These are phyloP conservation scores for Speleostelium caveatum DNA, from an alignment of 78 protist species.

Conservation along the genomic window DNA sequence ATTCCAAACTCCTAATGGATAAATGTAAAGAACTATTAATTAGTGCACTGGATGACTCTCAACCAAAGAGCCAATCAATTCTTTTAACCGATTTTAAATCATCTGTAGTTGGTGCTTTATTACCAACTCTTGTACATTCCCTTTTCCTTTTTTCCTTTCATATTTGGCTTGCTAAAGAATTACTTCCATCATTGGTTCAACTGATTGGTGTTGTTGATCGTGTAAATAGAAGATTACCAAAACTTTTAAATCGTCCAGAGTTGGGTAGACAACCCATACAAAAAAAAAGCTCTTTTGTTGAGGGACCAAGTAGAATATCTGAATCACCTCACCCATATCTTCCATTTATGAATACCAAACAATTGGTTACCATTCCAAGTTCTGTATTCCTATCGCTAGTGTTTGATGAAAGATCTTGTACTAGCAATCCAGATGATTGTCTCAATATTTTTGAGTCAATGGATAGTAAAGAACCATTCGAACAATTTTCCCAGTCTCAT, in stretches of 20 bases:
- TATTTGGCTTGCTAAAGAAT: slow-evolving; percentile 71
- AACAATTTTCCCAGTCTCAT: slow-evolving; percentile 34
- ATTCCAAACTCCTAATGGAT: slow-evolving; percentile 48
- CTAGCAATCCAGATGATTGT: slow-evolving; percentile 33
- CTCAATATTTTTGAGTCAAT: slow-evolving; percentile 51
- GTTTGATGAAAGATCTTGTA: slow-evolving; percentile 58
- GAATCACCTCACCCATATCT: slow-evolving; percentile 78
- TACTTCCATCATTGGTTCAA: slow-evolving; percentile 56
- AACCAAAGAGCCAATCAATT: slow-evolving; percentile 48
- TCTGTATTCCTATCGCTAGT: slow-evolving; percentile 73
- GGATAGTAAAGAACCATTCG: slow-evolving; percentile 64
- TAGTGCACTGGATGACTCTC: slow-evolving; percentile 49
- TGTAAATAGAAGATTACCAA: slow-evolving; percentile 65
- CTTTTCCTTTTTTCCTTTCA: slow-evolving; percentile 62
- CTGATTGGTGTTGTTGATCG: slow-evolving; percentile 69
- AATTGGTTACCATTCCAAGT: slow-evolving; percentile 61
- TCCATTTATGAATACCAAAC: slow-evolving; percentile 61
- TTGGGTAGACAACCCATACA: slow-evolving; percentile 68
- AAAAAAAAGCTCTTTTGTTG: slow-evolving; percentile 66
- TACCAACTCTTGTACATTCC: slow-evolving; percentile 76
- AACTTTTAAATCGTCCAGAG: slow-evolving; percentile 61
- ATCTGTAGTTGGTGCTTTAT: slow-evolving; percentile 79
- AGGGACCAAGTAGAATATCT: slow-evolving; percentile 60
- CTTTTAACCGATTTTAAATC: slow-evolving; percentile 66
- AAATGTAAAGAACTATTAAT: slow-evolving; percentile 60